Base-by-base conservation (phyloP, 2,329 filamentous ascomycete genomes). In the Rhinocladiella similis region DNA sequence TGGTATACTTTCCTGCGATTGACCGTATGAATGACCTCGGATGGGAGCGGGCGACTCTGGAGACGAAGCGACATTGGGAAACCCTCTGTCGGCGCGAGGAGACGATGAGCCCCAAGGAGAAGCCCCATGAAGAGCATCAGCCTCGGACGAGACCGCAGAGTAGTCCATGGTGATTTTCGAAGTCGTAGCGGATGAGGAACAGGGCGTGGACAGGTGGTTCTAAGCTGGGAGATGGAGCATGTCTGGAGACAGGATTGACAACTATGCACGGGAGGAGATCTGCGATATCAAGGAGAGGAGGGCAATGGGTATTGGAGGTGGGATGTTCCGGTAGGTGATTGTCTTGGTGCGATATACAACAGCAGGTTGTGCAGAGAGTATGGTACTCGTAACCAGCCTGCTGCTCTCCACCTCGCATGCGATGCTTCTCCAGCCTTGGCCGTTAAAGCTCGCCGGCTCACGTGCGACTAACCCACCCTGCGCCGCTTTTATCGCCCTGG, bases 21-120 rank as follows among this genome's bases (percentile, higher is more conserved):
- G 55, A 47, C 50, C 54, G 46, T 61, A 57, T 5, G 49, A 56
- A 55, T 64, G 62, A n/a, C 61, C 54, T 53, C 70, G 70, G 46
- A 69, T 67, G 47, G 74, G 68, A 62, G 74, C 67, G 41, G 75
- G 73, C 33, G 76, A 74, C 14, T 76, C 67, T 48, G 75, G 72
- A 50, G 72, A 69, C 45, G 76, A 73, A 56, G 65, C 67, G 47
- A 67, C 68, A 55, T 60, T 66, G 42, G 70, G 48, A 27, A 53
- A 60, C 65, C 67, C 68, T 75, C 77, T 70, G 71, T 80, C 70
- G 71, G 80, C 64, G 77, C 70, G 77, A 55, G 82, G 83, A 50
- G 83, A 82, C 13, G 78, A 78, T 10, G 80, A 85, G 19, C 74
- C 79, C 86, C 86, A 89, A 52, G 86, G 86, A 35, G 84, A 87